A percentile compares a stretch with the other conserved stretches of the same genome.
Evolutionary conservation across 129 eudicot genomes (phyloP).

Genomic region (Tagetes erecta): DNA sequence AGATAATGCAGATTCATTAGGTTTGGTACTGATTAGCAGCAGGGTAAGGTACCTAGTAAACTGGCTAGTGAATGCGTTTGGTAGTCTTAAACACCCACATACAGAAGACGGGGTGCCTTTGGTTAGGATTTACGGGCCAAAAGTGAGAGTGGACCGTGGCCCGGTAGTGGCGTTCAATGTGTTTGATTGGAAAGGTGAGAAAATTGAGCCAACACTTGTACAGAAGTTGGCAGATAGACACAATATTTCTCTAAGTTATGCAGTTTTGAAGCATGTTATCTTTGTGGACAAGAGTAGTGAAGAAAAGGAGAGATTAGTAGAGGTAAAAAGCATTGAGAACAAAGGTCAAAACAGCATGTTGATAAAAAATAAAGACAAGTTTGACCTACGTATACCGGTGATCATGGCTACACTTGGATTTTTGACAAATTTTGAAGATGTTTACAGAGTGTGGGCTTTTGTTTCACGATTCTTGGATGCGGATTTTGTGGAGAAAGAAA

Average conservation of each 20-base stretch:
- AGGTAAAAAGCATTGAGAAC: constrained; percentile 27
- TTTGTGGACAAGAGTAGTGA: constrained; percentile 47
- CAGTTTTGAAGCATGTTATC: constrained; percentile 42
- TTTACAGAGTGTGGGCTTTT: constrained; percentile 68
- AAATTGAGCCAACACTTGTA: constrained; percentile 63
- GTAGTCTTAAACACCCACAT: constrained; percentile 60
- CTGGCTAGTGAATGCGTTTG: constrained; percentile 74
- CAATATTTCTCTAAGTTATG: constrained; percentile 53
- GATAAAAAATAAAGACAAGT: constrained; percentile 36
- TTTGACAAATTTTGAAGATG: constrained; percentile 72
- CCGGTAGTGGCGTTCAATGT: constrained; percentile 73
- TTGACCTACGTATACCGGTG: constrained; percentile 46
- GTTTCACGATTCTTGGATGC: constrained; percentile 83
- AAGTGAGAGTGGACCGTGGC: constrained; percentile 61
- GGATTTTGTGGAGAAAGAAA: constrained; percentile 90
- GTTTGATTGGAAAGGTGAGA: constrained; percentile 90
- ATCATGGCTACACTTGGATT: constrained; percentile 60
- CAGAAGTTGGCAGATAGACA: constrained; percentile 74
- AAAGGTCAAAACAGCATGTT: constrained; percentile 26
- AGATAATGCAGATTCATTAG: constrained; percentile 74
- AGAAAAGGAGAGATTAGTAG: constrained; percentile 41
- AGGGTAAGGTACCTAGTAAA: constrained; percentile 64
- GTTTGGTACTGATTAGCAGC: constrained; percentile 63
- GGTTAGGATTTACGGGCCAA: constrained; percentile 72
- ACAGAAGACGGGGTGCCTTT: constrained; percentile 52